Evolutionary conservation across 2,329 filamentous ascomycete genomes (phyloP), one percentile per base, ranked within the genome.

Genomic region (Cladosporium sp.): DNA sequence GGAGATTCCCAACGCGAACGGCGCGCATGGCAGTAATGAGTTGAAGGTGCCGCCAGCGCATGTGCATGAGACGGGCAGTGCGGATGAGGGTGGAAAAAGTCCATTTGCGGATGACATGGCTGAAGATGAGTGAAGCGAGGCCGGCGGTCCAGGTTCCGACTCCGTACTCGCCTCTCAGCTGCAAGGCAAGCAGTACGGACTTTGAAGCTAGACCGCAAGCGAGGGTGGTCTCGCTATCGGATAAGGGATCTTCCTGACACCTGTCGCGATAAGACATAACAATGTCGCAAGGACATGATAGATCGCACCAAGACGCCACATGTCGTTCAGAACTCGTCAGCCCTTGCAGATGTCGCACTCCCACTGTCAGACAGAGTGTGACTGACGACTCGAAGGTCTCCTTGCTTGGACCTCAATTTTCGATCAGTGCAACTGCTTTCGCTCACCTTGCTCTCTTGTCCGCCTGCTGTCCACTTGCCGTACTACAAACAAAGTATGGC

Each of bases 41-140:
- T 34, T 65, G 21, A 59, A 64, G 61, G 61, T 64, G 32, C 61
- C 61, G 14, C 18, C 49, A 36, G 18, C 61, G 49, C 49, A 47
- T 44, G 51, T 54, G 61, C 61, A 41, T 18, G 61, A 57, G 26
- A 38, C 36, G 49, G 51, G 28, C 44, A 59, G 55, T 28, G 55
- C 54, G 10, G 55, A 65, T 28, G 57, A 59, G 49, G 63, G 63
- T 41, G 63, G 49, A 44, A 59, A 52, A 24, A 65, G 63, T 59
- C 63, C 63, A 47, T 65, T 65, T 54, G 63, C 63, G 57, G 63
- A 65, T 21, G 63, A 65, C n/a, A 65, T 59, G 61, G 61, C 61
- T 44, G 63, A 65, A 41, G 63, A 65, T 8, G 41, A 24, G 38
- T 65, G 63, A 60, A 41, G 14, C 18, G n/a, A 57, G 52, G 44